Evolutionary conservation across 2,329 filamentous ascomycete species (phyloP), one percentile per base, ranked within the genome.

Genomic region (Botrytis fabae): DNA sequence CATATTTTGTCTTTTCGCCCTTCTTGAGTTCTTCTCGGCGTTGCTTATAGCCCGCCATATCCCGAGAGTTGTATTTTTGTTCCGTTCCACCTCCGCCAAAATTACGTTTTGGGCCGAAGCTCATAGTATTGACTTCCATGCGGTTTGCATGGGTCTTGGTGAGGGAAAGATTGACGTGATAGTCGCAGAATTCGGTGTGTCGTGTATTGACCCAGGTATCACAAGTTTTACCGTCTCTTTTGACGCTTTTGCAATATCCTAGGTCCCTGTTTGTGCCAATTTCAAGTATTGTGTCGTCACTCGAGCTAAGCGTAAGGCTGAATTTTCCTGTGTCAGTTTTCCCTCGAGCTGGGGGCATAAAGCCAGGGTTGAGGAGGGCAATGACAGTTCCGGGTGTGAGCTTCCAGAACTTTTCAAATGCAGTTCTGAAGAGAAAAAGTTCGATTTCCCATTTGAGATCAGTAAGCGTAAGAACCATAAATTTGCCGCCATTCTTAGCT

Each of bases 371-470:
- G 44, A 99, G 86, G 40, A 99, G 93, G 8, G 95, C 96, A 72
- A 99, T 86, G 1, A 98, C 88, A 0, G 95, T 98, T n/a, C 96
- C 96, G 2, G 93, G 89, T 0, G 91, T 91, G n/a, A 98, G 85
- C 80, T 97, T 97, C 92, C 95, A 98, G 84, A 96, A 99, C 71
- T 93, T 90, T 25, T 93, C 91, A 78, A 98, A 98, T 10, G 94
- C 97, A 0, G 92, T 90, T 78, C 93, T 93, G 82, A 99, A 99
- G 22, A 99, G 88, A 78, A 94, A 98, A 60, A 98, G 87, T 76
- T 98, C 95, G 20, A 99, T 82, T 78, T 97, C 94, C 89, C 91
- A 97, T 78, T 94, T 92, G 18, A 99, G 85, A 81, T 99, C 95
- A 0, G 93, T 94, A 4, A 99, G 86, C 2, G 90, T 93, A 75